These are phyloP conservation scores for Penicillium sp. DNA, from an alignment of 2,329 filamentous ascomycete species.

Conservation along the genomic window DNA sequence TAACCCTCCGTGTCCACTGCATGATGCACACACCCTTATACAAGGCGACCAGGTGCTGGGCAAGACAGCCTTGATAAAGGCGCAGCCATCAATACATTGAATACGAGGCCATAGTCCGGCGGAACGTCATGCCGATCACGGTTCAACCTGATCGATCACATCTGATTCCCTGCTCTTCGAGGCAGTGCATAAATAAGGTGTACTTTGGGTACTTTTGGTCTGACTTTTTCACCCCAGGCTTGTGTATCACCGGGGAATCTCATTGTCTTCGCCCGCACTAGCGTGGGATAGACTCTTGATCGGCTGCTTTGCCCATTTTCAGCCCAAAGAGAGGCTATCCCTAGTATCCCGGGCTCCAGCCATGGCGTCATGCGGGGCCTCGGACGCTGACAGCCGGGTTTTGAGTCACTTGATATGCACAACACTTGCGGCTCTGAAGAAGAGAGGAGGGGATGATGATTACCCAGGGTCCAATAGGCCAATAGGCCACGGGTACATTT, in stretches of 20 bases:
- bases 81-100: background rate
- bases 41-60: background rate
- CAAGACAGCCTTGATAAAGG: constrained; percentile 16
- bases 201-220: constrained; percentile 18
- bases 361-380: constrained; percentile 30
- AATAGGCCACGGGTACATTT: constrained; percentile 11
- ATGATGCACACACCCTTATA: background rate
- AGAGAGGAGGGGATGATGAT: background rate
- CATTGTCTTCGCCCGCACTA: constrained; percentile 14
- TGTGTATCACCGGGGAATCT: constrained; percentile 17
- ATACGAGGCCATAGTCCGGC: constrained; percentile 9
- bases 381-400: constrained; percentile 24
- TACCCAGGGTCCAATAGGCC: constrained; percentile 4
- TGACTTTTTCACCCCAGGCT: constrained; percentile 10
- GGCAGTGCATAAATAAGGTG: constrained; percentile 26
- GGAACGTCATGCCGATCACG: constrained; percentile 19
- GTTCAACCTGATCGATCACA: background rate
- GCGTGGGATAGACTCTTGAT: constrained; percentile 21
- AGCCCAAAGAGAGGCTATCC: constrained; percentile 18
- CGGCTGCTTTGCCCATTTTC: constrained; percentile 23
- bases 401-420: constrained; percentile 34
- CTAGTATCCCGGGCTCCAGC: background rate
- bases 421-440: constrained; percentile 30
- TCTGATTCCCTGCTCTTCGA: constrained; percentile 15
- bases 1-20: constrained; percentile 7